A percentile compares a stretch with the other conserved stretches of the same genome.
These are phyloP conservation scores for Lotmaria passim DNA, from an alignment of 208 protist genomes.

Conservation along the genomic window DNA sequence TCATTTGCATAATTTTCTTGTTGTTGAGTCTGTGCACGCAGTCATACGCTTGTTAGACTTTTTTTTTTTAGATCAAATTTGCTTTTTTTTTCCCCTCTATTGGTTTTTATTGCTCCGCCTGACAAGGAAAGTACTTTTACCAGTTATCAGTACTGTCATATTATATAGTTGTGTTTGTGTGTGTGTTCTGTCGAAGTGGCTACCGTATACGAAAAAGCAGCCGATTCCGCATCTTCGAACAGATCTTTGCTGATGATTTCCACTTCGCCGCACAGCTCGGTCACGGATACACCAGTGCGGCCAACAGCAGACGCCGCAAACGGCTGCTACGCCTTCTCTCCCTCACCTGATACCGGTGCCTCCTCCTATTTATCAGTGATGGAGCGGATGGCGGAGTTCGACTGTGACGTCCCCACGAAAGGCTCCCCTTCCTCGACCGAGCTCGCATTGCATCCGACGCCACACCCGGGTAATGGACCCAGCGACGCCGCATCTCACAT, in stretches of 20 bases:
- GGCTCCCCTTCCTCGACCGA: background rate
- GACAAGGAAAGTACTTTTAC: too few relatives aligned
- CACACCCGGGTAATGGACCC: background rate
- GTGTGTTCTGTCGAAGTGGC: too few relatives aligned
- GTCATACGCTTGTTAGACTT: too few relatives aligned
- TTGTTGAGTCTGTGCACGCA: too few relatives aligned
- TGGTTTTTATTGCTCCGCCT: too few relatives aligned
- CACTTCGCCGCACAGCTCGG: background rate
- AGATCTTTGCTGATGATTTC: background rate
- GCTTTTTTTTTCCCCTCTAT: too few relatives aligned
- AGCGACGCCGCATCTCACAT: background rate
- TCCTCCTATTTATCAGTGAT: slow-evolving; percentile 30
- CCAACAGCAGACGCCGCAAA: background rate
- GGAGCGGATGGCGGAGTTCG: slow-evolving; percentile 24
- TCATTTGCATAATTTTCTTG: too few relatives aligned
- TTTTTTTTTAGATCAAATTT: too few relatives aligned
- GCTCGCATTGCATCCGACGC: background rate
- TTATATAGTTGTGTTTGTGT: too few relatives aligned
- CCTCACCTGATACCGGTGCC: slow-evolving; percentile 15
- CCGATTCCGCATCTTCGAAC: background rate
- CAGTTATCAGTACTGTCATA: too few relatives aligned
- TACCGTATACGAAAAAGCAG: too few relatives aligned
- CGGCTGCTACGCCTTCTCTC: slow-evolving; percentile 38
- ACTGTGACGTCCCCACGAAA: slow-evolving; percentile 26
- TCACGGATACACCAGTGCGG: background rate